These are phyloP conservation scores for Datura wrightii DNA, from an alignment of 257 asterid genomes.

Conservation along the genomic window DNA sequence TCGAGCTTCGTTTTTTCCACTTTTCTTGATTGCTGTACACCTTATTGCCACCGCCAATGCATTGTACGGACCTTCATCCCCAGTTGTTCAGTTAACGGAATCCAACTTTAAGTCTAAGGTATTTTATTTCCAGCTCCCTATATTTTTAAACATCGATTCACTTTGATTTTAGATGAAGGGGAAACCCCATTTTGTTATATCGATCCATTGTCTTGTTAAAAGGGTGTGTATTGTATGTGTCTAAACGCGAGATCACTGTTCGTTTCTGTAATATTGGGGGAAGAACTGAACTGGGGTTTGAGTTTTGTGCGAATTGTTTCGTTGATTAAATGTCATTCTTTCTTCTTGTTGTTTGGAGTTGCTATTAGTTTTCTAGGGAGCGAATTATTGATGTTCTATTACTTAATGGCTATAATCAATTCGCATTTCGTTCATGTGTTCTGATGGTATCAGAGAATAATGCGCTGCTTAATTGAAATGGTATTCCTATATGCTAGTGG, in stretches of 20 bases:
- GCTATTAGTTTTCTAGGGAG: neutral
- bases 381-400: neutral
- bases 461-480: neutral
- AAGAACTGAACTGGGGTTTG: neutral
- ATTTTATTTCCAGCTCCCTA: neutral
- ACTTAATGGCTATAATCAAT: neutral
- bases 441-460: neutral
- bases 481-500: neutral
- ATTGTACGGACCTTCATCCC: constrained; percentile 81
- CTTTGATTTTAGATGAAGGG: neutral
- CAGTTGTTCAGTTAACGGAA: constrained; percentile 87
- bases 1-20: constrained; percentile 48
- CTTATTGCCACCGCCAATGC: constrained; percentile 60
- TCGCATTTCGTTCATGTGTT: neutral
- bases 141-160: neutral
- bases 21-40: constrained; percentile 36
- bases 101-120: constrained; percentile 97
- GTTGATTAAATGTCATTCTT: neutral
- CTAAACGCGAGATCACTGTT: constrained; percentile 22
- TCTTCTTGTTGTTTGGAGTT: neutral
- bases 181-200: neutral
- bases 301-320: neutral
- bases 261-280: neutral
- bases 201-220: constrained; percentile 8
- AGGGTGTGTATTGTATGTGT: constrained; percentile 17